Evolutionary conservation across 148 eudicot genomes (phyloP).

Genomic region (Polygonum aviculare): DNA sequence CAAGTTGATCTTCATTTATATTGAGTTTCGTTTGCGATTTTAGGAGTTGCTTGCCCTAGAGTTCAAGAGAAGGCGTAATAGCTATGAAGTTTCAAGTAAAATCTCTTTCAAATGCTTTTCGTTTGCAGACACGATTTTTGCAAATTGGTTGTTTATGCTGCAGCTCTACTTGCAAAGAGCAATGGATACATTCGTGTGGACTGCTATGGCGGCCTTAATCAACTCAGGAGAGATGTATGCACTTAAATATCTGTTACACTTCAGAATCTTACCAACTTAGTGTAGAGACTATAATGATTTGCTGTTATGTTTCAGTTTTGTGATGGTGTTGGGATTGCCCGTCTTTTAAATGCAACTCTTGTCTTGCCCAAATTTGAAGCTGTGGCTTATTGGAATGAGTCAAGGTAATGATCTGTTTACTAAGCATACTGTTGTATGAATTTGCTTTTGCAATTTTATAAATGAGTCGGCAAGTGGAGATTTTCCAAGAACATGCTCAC

Average conservation of each 20-base stretch:
- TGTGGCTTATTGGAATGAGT: constrained; percentile 98
- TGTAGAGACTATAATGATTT: neutral
- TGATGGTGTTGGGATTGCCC: constrained; percentile 97
- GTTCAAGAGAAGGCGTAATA: neutral
- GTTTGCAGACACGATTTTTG: constrained; percentile 77
- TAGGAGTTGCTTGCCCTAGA: neutral
- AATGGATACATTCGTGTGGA: constrained; percentile 95
- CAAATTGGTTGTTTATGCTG: constrained; percentile 56
- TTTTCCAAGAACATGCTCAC: no score
- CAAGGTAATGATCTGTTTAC: constrained; percentile 43
- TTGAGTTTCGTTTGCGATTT: neutral
- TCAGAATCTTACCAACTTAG: neutral
- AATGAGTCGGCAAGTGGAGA: no score
- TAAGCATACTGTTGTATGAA: neutral
- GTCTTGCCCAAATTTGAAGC: constrained; percentile 96
- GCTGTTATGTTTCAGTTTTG: constrained; percentile 44
- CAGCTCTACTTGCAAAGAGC: constrained; percentile 75
- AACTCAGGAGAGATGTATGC: constrained; percentile 95
- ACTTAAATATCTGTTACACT: neutral
- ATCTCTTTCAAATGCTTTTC: constrained; percentile 45
- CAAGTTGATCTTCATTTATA: neutral
- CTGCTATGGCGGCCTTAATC: constrained; percentile 99
- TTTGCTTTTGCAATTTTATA: neutral
- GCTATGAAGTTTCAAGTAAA: constrained; percentile 27
- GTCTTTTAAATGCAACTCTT: constrained; percentile 87